phyloP scores from a whole-genome alignment of 305 asterid genomes.

The Petunia hybrid region DNA sequence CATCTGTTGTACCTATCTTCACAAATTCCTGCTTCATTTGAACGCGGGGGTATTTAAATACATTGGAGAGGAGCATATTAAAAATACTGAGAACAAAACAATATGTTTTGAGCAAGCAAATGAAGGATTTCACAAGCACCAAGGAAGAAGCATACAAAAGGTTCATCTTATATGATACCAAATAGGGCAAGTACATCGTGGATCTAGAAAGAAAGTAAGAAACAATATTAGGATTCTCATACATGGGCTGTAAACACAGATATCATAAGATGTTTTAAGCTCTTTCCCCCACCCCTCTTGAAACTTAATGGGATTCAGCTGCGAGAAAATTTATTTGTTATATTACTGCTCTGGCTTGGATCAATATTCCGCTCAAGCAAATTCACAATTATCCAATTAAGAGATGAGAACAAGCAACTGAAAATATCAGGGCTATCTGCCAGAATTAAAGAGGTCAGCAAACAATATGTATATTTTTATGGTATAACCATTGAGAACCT shows the following conservation, averaged over 20 bases:
- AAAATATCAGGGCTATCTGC: not conserved
- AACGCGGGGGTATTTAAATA: not conserved
- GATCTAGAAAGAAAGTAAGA: not conserved
- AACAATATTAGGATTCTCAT: not conserved
- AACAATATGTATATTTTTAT: not conserved
- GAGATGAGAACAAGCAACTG: conserved; percentile 1
- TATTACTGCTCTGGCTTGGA: conserved; percentile 19
- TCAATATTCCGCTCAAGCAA: not conserved
- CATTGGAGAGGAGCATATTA: not conserved
- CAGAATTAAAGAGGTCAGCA: not conserved
- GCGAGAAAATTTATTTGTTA: not conserved
- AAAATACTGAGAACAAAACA: conserved; percentile 1
- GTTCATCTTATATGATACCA: not conserved
- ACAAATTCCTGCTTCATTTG: conserved; percentile 19
- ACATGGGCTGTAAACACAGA: not conserved
- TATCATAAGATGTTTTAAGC: not conserved
- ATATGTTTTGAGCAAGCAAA: not conserved
- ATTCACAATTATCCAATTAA: not conserved
- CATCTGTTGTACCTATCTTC: not conserved
- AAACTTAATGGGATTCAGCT: not conserved
- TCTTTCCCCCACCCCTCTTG: not conserved
- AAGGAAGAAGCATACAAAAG: not conserved
- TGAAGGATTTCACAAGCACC: conserved; percentile 1
- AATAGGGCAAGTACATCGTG: conserved; percentile 1
- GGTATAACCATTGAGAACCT: conserved; percentile 15